Evolutionary conservation across 805 yeast genomes (phyloP).

Genomic region (Yarrowia bubula): DNA sequence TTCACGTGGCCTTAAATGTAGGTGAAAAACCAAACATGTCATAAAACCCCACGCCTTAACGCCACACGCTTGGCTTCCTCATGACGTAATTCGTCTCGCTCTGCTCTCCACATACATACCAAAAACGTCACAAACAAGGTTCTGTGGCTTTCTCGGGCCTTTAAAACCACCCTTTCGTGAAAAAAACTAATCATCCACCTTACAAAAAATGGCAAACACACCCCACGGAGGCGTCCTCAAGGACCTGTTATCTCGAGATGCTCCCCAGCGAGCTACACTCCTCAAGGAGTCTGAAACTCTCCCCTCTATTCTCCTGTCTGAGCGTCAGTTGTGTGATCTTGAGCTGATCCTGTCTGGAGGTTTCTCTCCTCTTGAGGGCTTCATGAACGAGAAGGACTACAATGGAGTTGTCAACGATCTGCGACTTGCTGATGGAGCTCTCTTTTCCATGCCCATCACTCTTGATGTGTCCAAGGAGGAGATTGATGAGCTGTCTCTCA

Average conservation of each 20-base stretch:
- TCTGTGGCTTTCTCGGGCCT: background rate
- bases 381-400: constrained; percentile 67
- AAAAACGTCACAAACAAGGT: background rate
- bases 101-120: background rate
- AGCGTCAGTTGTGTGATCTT: constrained; percentile 88
- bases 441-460: constrained; percentile 93
- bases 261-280: constrained; percentile 54
- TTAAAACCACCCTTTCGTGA: background rate
- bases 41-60: background rate
- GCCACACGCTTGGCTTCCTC: background rate
- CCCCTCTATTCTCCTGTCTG: constrained; percentile 55
- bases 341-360: constrained; percentile 93
- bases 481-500: constrained; percentile 44
- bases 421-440: constrained; percentile 69
- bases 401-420: constrained; percentile 61
- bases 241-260: constrained; percentile 82
- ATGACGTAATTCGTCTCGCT: background rate
- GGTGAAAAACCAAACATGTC: too few relatives aligned
- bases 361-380: constrained; percentile 80
- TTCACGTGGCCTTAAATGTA: too few relatives aligned
- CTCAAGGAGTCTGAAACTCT: constrained; percentile 56
- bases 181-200: background rate
- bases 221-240: constrained; percentile 93
- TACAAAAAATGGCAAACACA: constrained; percentile 44
- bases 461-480: constrained; percentile 64